These are phyloP conservation scores for Aurantiochytrium sp. DNA, from an alignment of 108 stramenopile species.

Conservation along the genomic window DNA sequence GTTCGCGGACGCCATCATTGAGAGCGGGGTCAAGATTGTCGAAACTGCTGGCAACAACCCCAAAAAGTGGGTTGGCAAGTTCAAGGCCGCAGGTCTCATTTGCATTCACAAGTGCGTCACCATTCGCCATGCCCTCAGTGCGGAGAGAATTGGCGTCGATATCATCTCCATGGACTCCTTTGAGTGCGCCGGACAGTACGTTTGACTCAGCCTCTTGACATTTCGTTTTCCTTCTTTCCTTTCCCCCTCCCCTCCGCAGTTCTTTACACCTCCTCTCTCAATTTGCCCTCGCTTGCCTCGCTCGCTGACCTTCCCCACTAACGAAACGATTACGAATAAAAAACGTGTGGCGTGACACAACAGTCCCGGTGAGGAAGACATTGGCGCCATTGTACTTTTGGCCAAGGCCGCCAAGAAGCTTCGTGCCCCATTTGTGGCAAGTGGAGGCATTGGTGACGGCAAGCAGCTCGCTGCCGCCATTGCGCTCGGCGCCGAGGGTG, in stretches of 20 bases:
- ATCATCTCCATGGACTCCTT: slow-evolving; percentile 41
- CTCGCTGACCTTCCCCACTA: background rate
- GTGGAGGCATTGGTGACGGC: slow-evolving; percentile 37
- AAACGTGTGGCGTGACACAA: too few relatives aligned
- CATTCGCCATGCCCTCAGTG: slow-evolving; percentile 39
- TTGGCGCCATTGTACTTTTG: slow-evolving; percentile 43
- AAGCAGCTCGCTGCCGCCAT: slow-evolving; percentile 36
- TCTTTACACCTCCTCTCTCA: background rate
- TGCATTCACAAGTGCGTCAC: slow-evolving; percentile 51
- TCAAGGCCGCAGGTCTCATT: slow-evolving; percentile 33
- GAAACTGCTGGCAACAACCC: slow-evolving; percentile 42
- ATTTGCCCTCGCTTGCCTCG: too few relatives aligned
- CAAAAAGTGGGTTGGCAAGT: slow-evolving; percentile 27
- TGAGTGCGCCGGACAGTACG: slow-evolving; percentile 46
- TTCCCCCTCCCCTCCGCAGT: background rate
- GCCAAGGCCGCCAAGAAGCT: slow-evolving; percentile 37
- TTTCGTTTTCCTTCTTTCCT: background rate
- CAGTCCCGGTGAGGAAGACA: slow-evolving; percentile 45
- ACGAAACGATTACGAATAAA: background rate
- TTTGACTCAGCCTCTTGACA: background rate
- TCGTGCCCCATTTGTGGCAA: slow-evolving; percentile 27
- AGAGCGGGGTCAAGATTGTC: slow-evolving; percentile 36
- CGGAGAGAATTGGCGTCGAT: slow-evolving; percentile 42
- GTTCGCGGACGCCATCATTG: slow-evolving; percentile 37
- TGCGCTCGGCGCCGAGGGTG: slow-evolving; percentile 40